Evolutionary conservation across 805 yeast genomes (phyloP).

Genomic region (Cyberlindnera euphorbiae): DNA sequence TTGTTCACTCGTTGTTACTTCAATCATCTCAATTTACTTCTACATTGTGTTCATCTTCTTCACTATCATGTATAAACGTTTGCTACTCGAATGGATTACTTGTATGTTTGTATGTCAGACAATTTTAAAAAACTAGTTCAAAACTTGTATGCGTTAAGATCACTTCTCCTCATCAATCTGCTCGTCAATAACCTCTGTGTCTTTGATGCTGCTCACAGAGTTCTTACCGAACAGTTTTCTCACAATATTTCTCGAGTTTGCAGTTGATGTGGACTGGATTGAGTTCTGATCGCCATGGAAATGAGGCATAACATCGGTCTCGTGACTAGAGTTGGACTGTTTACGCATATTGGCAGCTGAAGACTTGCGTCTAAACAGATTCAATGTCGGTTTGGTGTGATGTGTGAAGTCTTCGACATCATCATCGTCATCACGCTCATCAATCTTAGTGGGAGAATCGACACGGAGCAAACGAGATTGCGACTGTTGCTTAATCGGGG

Average conservation of each 20-base stretch:
- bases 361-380: slow-evolving; percentile 20
- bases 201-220: slow-evolving; percentile 9
- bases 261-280: slow-evolving; percentile 13
- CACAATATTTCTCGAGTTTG: slow-evolving; percentile 18
- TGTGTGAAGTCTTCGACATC: slow-evolving; percentile 20
- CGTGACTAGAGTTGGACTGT: slow-evolving; percentile 19
- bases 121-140: too few species aligned
- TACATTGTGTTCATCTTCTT: too few species aligned
- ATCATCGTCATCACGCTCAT: slow-evolving; percentile 13
- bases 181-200: slow-evolving; percentile 19
- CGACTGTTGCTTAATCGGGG: slow-evolving; percentile 16
- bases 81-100: too few species aligned
- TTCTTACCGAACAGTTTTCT: slow-evolving; percentile 23
- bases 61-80: too few species aligned
- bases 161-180: slow-evolving; percentile 14
- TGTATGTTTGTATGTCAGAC: too few species aligned
- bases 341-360: slow-evolving; percentile 16
- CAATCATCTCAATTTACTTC: too few species aligned
- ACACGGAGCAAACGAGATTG: slow-evolving; percentile 4
- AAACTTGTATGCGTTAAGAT: too few species aligned
- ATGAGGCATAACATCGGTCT: slow-evolving; percentile 1
- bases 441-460: slow-evolving; percentile 13
- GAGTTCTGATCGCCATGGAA: slow-evolving; percentile 8
- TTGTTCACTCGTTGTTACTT: too few species aligned
- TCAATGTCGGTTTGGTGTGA: slow-evolving; percentile 14